A percentile compares a stretch with the other conserved stretches of the same genome.
These are phyloP conservation scores for Zopfia rhizophila DNA, from an alignment of 2,329 filamentous ascomycete genomes.

Conservation along the genomic window DNA sequence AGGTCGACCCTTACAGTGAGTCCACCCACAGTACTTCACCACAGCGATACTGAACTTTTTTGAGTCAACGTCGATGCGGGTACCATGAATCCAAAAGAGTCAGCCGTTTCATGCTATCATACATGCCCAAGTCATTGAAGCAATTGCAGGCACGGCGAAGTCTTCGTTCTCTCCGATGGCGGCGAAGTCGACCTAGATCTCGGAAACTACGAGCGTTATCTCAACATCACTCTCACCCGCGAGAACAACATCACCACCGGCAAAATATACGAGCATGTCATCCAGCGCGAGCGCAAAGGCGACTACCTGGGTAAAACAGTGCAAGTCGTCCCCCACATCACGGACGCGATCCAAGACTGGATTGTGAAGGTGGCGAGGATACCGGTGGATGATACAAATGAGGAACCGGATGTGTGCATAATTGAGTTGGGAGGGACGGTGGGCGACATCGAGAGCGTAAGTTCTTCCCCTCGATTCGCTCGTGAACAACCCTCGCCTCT, in stretches of 20 bases:
- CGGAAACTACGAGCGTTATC: conserved; percentile 82
- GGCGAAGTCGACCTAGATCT: conserved; percentile 80
- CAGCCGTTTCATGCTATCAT: conserved; percentile 31
- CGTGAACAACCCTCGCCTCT: too few relatives aligned
- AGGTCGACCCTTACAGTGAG: conserved; percentile 78
- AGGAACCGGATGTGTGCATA: conserved; percentile 91
- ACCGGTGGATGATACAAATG: conserved; percentile 84
- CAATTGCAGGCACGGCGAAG: conserved; percentile 77
- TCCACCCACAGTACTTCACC: too few relatives aligned
- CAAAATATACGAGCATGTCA: conserved; percentile 92
- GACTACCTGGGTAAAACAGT: conserved; percentile 91
- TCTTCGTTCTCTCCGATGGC: conserved; percentile 86
- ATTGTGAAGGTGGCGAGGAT: conserved; percentile 86
- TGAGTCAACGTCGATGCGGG: conserved; percentile 83
- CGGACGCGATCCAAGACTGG: conserved; percentile 91
- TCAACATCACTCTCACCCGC: conserved; percentile 80
- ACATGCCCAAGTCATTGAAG: conserved; percentile 3
- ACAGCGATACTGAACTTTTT: too few relatives aligned
- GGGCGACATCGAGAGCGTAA: conserved; percentile 86
- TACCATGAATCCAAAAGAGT: conserved; percentile 74
- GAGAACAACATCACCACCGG: conserved; percentile 98
- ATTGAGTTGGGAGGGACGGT: conserved; percentile 77
- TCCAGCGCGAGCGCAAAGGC: conserved; percentile 75
- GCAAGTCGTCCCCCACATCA: conserved; percentile 92
- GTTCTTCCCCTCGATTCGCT: too few relatives aligned